Base-by-base conservation (phyloP, 2,329 filamentous ascomycete species). In the Cladosporium austrohemisphaericum region DNA sequence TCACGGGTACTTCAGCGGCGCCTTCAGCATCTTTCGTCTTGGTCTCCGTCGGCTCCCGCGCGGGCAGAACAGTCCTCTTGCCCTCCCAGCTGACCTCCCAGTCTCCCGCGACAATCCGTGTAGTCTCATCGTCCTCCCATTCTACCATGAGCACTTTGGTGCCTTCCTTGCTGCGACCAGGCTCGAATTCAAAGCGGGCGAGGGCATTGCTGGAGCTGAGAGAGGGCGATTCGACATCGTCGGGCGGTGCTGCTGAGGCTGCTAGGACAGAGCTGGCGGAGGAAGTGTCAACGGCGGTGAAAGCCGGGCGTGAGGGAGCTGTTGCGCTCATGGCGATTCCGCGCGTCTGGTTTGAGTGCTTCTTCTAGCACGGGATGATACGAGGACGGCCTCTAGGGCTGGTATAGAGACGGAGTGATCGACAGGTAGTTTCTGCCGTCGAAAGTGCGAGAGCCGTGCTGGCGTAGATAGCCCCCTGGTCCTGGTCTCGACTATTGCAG, bases 141-240 rank as follows among this genome's bases (percentile, higher is more conserved):
- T 95, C 89, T 31, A 95, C 84, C 88, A 95, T 93, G 59, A 95
- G 73, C 55, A 95, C 84, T 73, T 95, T 95, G 55, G 88, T 94
- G 32, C 89, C 89, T 56, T 91, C 85, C 40, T 58, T 75, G 41
- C 82, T 85, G 65, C 79, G 80, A 28, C 83, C 85, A 0, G 80
- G 76, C 68, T 91, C 86, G 64, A 95, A 94, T 66, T 95, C 90
- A 69, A 94, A 95, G 52, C 90, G 84, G 37, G 88, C 85, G 37
- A 89, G 75, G n/a, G 84, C 84, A 50, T 77, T 79, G 38, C 62
- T 75, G 62, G 64, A 71, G 45, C 72, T 74, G 50, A 74, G 67
- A 55, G 70, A 71, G 23, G 73, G 73, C 25, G 71, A 73, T 58
- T 76, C 51, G 22, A 51, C 41, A 43, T 50, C 51, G 33, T 50